Base-by-base conservation (phyloP, 306 rosid genomes). In the Citrullus mucosospermus region DNA sequence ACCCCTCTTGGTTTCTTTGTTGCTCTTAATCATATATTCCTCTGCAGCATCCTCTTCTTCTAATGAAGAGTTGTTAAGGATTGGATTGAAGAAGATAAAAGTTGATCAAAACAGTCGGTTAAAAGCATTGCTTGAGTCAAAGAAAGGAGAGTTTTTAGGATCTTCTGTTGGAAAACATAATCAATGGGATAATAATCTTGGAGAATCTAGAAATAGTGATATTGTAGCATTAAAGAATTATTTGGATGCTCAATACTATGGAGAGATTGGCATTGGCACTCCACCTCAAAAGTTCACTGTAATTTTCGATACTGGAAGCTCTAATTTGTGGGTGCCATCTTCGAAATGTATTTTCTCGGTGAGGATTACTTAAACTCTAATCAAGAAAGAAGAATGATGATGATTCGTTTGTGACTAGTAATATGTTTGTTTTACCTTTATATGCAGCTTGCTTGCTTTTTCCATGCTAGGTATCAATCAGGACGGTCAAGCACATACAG, bases 311-410 rank as follows among this genome's bases (percentile, higher is more conserved):
- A 95, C 99, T 0, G 99, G 99, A 2, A 95, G 99, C 90, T 88
- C 99, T 30, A 95, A 95, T 82, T 50, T 86, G 81, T 95, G 99
- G 99, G 99, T 95, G 74, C 99, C 97, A 20, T 95, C 99, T 0
- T 11, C 80, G 54, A 87, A 83, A 79, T 95, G 99, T 69, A 38
- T 73, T 83, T 82, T 88, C 66, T 95, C 97, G 91, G 98, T 95
- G 82, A 87, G 96, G 30, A 16, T 65, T 78, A 58, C 46, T 51
- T 46, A n/a, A 55, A 20, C 44, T 77, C 41, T 13, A 39, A 59
- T 59, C 9, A 3, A 15, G 32, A 6, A 55, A 54, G 51, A 9
- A 18, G 20, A 17, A 16, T 7, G 5, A 39, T 55, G 66, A 36
- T 55, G 10, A 22, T 32, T 50, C 22, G 59, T 75, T 55, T 10